phyloP scores from a whole-genome alignment of 2,329 filamentous ascomycete species.

The Colletotrichum sp. region DNA sequence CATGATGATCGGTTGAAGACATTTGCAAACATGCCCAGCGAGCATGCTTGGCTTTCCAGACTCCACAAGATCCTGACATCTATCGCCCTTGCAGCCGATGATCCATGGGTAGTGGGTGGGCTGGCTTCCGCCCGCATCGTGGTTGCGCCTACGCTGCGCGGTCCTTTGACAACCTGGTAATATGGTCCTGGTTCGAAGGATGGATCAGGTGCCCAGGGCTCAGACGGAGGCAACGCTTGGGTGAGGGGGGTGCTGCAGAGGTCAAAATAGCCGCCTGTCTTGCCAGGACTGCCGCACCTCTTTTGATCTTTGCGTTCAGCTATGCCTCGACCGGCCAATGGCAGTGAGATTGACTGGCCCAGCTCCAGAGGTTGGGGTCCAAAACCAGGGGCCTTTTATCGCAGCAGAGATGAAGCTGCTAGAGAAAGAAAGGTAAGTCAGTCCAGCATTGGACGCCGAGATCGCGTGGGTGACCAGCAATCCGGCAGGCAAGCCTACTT shows the following conservation, averaged over 20 bases:
- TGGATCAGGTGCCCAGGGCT: not conserved
- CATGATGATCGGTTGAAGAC: not conserved
- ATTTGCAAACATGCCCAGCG: not conserved
- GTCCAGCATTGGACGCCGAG: not conserved
- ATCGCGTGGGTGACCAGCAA: not conserved
- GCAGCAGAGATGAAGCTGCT: not conserved
- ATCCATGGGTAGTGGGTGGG: not conserved
- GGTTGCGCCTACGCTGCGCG: not conserved
- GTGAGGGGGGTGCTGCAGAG: not conserved
- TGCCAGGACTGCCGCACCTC: not conserved
- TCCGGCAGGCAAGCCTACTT: not conserved
- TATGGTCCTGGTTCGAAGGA: not conserved
- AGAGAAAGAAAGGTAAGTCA: not conserved
- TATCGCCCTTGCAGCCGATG: not conserved
- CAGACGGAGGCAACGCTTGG: not conserved
- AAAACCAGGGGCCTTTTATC: not conserved
- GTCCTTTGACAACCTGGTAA: not conserved
- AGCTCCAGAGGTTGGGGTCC: not conserved
- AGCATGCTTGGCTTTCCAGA: not conserved
- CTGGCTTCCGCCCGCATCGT: not conserved
- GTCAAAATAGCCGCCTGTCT: not conserved
- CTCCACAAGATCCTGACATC: not conserved
- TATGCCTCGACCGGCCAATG: not conserved
- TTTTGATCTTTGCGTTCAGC: not conserved
- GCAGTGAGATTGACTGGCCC: not conserved